phyloP scores from a whole-genome alignment of 2,329 filamentous ascomycete species.

The Daldinia sp. region DNA sequence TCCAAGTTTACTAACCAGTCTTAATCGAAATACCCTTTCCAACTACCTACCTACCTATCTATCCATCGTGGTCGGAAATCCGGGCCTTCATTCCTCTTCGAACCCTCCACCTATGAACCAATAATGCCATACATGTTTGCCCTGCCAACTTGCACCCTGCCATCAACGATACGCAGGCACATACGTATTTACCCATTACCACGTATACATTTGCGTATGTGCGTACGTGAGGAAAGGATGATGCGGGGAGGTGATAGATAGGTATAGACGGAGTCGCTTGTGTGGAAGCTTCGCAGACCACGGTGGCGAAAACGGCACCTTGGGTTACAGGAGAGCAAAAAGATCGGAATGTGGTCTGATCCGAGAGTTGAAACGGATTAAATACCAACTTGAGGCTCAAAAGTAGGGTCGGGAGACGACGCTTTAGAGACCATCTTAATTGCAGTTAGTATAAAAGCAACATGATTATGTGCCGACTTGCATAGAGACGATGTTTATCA shows the following conservation, averaged over 20 bases:
- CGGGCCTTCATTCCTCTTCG: background rate
- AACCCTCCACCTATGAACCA: background rate
- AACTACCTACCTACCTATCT: too few species aligned
- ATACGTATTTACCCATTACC: background rate
- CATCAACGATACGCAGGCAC: background rate
- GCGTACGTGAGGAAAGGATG: background rate
- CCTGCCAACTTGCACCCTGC: background rate
- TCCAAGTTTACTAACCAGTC: background rate
- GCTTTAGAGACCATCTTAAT: background rate
- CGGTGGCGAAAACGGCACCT: constrained; percentile 19
- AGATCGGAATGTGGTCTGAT: constrained; percentile 1
- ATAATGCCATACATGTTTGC: background rate
- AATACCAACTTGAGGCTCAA: constrained; percentile 12
- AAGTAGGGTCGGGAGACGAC: constrained; percentile 5
- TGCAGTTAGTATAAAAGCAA: background rate
- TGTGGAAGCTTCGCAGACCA: constrained; percentile 15
- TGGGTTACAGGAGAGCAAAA: background rate
- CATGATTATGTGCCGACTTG: background rate
- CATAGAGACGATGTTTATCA: background rate
- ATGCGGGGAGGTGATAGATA: background rate
- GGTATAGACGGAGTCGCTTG: background rate
- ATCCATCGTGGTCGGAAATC: background rate
- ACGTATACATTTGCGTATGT: background rate
- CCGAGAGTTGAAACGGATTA: constrained; percentile 6
- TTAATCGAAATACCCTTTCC: background rate